Evolutionary conservation across 148 eudicot genomes (phyloP), one percentile per base, ranked within the genome.

Genomic region (Amaranthus palmeri): DNA sequence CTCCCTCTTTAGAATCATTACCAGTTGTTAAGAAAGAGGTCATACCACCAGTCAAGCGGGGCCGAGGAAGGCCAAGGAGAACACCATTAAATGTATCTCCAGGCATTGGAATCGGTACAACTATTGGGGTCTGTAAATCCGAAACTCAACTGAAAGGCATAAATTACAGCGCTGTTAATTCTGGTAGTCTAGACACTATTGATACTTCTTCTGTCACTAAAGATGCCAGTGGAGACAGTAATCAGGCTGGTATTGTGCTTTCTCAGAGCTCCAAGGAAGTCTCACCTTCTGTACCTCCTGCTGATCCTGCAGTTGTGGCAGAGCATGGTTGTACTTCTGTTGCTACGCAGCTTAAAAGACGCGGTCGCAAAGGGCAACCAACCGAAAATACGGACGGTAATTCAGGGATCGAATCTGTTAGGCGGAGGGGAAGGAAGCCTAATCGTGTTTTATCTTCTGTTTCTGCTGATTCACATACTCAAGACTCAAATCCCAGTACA

Each of bases 31-130:
- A 67, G 49, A 84, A 76, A 67, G 86, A 80, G 62, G 81, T 80
- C 70, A 81, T 86, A 49, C 85, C 92, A 41, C 86, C 87, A n/a
- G 75, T 83, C 67, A 90, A 83, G 80, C 84, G 98, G 61, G 98
- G 98, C 15, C 92, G 98, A 66, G 98, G 98, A 77, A 87, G 98
- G 85, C 98, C 98, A 54, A 86, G 82, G 75, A 87, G 88, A 77
- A 78, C 47, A 56, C 74, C 75, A 7, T 17, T 72, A 56, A 81
- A 69, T 70, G 74, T 68, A 44, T 76, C 90, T 61, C 71, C 82
- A 54, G 57, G 84, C 45, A 65, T 61, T 13, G 79, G 61, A 4
- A 43, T 71, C 55, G 67, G 47, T 70, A 69, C 82, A 25, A 58
- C 82, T 72, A 60, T 79, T 60, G 81, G 52, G 61, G 70, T 55